Percentiles rank a stretch among this genome's conserved stretches.
Evolutionary conservation across 148 eudicot species (phyloP).

Genomic region (Cornus controversa): DNA sequence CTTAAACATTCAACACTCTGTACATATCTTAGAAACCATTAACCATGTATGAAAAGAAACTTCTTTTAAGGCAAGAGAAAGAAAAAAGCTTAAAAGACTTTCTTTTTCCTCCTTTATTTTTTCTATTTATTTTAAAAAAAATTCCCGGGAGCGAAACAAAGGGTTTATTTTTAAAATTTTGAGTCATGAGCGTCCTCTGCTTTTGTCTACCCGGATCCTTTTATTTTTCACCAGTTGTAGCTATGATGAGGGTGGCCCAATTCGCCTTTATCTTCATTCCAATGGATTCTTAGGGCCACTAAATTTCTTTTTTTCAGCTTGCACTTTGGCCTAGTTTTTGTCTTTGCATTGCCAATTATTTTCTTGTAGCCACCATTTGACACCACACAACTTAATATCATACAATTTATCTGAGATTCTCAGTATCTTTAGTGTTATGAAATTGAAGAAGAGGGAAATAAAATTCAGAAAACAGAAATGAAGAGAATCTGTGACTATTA

Average conservation of each 20-base stretch:
- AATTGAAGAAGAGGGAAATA: too few species aligned
- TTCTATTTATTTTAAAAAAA: too few species aligned
- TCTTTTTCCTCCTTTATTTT: neutral
- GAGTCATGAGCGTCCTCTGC: constrained; percentile 10
- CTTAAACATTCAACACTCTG: neutral
- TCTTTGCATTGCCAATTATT: constrained; percentile 17
- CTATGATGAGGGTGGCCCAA: neutral
- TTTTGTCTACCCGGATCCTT: constrained; percentile 7
- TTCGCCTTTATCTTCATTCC: neutral
- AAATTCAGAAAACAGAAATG: too few species aligned
- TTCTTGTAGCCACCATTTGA: constrained; percentile 16
- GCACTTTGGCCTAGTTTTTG: constrained; percentile 1
- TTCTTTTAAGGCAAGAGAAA: neutral
- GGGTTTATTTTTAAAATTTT: neutral
- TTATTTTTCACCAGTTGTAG: neutral
- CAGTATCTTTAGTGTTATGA: too few species aligned
- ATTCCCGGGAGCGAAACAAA: neutral
- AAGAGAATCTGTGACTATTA: too few species aligned
- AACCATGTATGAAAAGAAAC: neutral
- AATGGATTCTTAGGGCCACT: constrained; percentile 35
- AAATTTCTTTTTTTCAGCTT: neutral
- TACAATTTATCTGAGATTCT: neutral
- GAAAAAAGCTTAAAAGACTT: neutral
- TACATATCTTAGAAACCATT: neutral
- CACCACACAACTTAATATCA: neutral